A percentile compares a stretch with the other conserved stretches of the same genome.
Evolutionary conservation across 2,329 filamentous ascomycete species (phyloP).

Genomic region (Epichloe bromicola): DNA sequence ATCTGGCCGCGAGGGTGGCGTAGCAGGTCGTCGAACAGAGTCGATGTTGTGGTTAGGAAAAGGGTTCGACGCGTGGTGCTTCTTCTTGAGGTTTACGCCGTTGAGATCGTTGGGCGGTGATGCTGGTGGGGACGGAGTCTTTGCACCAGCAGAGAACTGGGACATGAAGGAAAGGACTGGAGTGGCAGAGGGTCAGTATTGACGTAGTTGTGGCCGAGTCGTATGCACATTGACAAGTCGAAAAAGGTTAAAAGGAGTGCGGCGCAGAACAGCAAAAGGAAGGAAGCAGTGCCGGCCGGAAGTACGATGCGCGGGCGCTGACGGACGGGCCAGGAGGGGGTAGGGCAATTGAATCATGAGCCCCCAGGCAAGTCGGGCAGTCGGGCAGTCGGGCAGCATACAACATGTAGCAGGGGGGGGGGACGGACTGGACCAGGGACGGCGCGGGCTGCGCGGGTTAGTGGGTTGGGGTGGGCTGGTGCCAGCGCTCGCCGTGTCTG

Average conservation of each 20-base stretch:
- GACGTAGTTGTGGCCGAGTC: not conserved
- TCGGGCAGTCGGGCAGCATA: not conserved
- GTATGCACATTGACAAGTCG: not conserved
- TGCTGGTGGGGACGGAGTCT: constrained; percentile 30
- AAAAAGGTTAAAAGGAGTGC: not conserved
- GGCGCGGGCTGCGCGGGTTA: not conserved
- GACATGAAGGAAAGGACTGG: constrained; percentile 83
- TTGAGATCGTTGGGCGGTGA: constrained; percentile 28
- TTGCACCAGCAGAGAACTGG: constrained; percentile 49
- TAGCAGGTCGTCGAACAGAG: constrained; percentile 22
- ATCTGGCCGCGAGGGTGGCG: constrained; percentile 26
- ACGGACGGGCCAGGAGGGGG: not conserved
- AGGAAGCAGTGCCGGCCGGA: not conserved
- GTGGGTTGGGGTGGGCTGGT: not conserved
- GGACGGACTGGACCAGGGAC: not conserved
- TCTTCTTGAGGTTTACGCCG: constrained; percentile 17
- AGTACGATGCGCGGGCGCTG: not conserved
- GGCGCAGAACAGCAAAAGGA: not conserved
- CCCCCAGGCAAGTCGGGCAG: not conserved
- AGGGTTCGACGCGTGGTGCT: constrained; percentile 16
- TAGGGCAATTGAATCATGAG: constrained; percentile 3
- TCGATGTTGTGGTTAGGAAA: constrained; percentile 25
- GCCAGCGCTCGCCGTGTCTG: not conserved
- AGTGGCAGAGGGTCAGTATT: constrained; percentile 6
- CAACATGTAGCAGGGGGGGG: too few relatives aligned